phyloP scores from a whole-genome alignment of 1,139 yeast genomes.

The Kazachstania sp. region DNA sequence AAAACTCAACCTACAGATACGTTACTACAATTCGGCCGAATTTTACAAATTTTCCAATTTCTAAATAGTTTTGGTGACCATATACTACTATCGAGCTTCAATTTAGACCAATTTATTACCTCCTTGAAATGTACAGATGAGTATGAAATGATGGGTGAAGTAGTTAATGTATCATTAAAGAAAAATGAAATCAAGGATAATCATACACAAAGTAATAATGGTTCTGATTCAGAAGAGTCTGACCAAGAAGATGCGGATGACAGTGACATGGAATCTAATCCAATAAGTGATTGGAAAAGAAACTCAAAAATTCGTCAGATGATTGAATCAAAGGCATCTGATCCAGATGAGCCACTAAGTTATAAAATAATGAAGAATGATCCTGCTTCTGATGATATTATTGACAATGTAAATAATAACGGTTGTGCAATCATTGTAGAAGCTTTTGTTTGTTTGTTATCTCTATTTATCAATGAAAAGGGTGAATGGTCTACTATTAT shows the following conservation, averaged over 20 bases:
- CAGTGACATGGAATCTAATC: conserved; percentile 11
- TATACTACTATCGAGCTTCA: conserved; percentile 21
- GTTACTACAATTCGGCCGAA: conserved; percentile 18
- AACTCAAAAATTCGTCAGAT: conserved; percentile 15
- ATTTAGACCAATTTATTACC: conserved; percentile 26
- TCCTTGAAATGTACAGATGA: conserved; percentile 26
- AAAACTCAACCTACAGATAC: background rate
- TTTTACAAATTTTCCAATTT: conserved; percentile 28
- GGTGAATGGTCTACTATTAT: conserved; percentile 32
- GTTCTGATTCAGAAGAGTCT: conserved; percentile 8
- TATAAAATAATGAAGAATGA: conserved; percentile 23
- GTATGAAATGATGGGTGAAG: conserved; percentile 23
- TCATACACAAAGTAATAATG: background rate
- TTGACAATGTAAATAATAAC: conserved; percentile 25
- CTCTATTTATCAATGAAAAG: conserved; percentile 27
- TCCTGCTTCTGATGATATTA: conserved; percentile 27
- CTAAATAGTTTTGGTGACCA: conserved; percentile 23
- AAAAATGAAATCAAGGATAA: conserved; percentile 6
- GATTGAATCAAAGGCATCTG: conserved; percentile 12
- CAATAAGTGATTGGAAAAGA: conserved; percentile 16
- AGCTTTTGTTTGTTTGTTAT: conserved; percentile 20
- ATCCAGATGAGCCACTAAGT: conserved; percentile 5
- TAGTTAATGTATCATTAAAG: conserved; percentile 27
- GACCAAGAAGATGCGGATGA: conserved; percentile 23
- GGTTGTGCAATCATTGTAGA: conserved; percentile 26